Evolutionary conservation across 805 yeast genomes (phyloP).

Genomic region (Teunomyces atbi): DNA sequence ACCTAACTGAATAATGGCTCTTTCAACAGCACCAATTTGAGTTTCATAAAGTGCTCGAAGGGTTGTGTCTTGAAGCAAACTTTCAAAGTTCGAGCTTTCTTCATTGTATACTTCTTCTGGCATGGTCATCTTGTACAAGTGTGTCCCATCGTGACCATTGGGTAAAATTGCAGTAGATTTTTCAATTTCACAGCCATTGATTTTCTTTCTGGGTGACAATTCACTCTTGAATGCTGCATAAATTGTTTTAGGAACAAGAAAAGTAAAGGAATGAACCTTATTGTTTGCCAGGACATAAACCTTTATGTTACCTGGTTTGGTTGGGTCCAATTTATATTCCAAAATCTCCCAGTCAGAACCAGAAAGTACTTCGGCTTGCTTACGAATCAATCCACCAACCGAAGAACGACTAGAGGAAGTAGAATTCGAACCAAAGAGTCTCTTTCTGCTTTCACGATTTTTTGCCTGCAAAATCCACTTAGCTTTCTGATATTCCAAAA

Average conservation of each 20-base stretch:
- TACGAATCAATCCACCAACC: slow-evolving; percentile 67
- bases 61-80: slow-evolving; percentile 60
- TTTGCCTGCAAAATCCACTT: slow-evolving; percentile 83
- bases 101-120: slow-evolving; percentile 60
- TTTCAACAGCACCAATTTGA: slow-evolving; percentile 60
- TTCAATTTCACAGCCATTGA: slow-evolving; percentile 55
- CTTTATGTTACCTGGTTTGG: slow-evolving; percentile 69
- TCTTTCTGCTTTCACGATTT: slow-evolving; percentile 67
- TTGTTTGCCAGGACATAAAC: slow-evolving; percentile 69
- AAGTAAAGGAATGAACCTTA: slow-evolving; percentile 67
- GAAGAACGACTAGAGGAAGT: slow-evolving; percentile 53
- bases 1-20: slow-evolving; percentile 81
- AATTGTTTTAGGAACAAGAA: slow-evolving; percentile 72
- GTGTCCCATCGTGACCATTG: slow-evolving; percentile 54
- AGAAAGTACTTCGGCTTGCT: slow-evolving; percentile 76
- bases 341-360: slow-evolving; percentile 84
- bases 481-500: slow-evolving; percentile 74
- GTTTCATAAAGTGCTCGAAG: slow-evolving; percentile 77
- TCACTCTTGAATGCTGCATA: slow-evolving; percentile 64
- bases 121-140: slow-evolving; percentile 64
- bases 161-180: slow-evolving; percentile 66
- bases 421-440: slow-evolving; percentile 70
- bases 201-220: slow-evolving; percentile 35
- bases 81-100: slow-evolving; percentile 55
- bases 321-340: slow-evolving; percentile 57